Conservation (phyloP, 2,329 filamentous ascomycete species). For the Pseudogymnoascus sp. region DNA sequence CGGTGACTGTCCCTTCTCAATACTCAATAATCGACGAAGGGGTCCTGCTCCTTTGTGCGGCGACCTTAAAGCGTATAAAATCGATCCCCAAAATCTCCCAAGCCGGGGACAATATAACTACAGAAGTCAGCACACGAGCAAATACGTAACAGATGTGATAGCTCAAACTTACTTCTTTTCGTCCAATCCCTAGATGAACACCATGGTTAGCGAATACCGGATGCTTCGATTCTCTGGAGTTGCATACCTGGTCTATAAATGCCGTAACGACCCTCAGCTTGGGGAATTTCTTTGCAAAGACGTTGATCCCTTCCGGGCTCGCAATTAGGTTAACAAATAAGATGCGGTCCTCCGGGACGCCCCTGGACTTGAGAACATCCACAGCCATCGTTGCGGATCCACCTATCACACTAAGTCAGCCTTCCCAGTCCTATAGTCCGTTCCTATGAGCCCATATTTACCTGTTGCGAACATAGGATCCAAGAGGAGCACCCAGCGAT, state of each 20-base stretch:
- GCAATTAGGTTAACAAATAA: slow-evolving; percentile 95
- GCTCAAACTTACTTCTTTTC: slow-evolving; percentile 75
- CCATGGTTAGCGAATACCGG: background rate
- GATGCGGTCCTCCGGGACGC: slow-evolving; percentile 90
- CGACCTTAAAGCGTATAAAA: slow-evolving; percentile 77
- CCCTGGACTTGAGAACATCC: slow-evolving; percentile 79
- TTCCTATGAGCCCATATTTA: slow-evolving; percentile 32
- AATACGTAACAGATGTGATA: slow-evolving; percentile 2
- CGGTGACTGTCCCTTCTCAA: background rate
- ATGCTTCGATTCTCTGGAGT: background rate
- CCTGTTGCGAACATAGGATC: slow-evolving; percentile 99
- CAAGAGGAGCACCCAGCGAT: slow-evolving; percentile 85
- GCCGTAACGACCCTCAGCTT: slow-evolving; percentile 87
- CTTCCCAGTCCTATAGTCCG: background rate
- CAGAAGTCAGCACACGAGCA: slow-evolving; percentile 16
- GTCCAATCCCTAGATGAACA: slow-evolving; percentile 61
- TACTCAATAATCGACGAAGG: background rate
- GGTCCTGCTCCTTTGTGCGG: background rate
- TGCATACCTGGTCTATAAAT: slow-evolving; percentile 70
- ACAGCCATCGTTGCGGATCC: slow-evolving; percentile 97
- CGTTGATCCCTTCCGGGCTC: slow-evolving; percentile 85
- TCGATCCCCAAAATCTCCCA: slow-evolving; percentile 91
- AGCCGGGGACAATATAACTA: slow-evolving; percentile 89
- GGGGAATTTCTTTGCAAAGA: slow-evolving; percentile 83
- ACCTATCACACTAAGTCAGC: slow-evolving; percentile 41